These are phyloP conservation scores for Asterochloris sp. DNA, from an alignment of 139 green algal genomes.

Conservation along the genomic window DNA sequence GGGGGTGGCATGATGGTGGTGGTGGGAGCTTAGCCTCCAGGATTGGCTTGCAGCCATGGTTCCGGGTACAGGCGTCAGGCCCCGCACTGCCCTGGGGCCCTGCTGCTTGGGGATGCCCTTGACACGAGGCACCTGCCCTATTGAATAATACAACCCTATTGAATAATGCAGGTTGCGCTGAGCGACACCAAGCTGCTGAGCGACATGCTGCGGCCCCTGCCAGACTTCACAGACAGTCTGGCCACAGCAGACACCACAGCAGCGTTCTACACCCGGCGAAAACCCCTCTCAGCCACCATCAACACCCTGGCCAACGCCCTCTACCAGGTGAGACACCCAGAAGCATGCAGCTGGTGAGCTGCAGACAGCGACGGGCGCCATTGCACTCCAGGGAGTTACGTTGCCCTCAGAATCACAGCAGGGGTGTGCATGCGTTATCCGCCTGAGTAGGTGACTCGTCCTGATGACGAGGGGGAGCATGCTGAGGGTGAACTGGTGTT, in stretches of 20 bases:
- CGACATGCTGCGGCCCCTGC: slow-evolving; percentile 75
- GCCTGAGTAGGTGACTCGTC: too few relatives aligned
- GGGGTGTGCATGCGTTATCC: too few relatives aligned
- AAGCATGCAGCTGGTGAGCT: neutral
- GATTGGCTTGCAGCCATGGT: too few relatives aligned
- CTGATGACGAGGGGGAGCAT: too few relatives aligned
- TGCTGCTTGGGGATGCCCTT: neutral
- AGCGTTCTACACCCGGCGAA: slow-evolving; percentile 83
- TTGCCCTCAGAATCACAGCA: too few relatives aligned
- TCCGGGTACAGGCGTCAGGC: too few relatives aligned
- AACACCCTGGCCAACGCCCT: slow-evolving; percentile 98
- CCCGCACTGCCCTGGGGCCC: too few relatives aligned
- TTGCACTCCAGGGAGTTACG: too few relatives aligned
- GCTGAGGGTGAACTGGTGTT: too few relatives aligned
- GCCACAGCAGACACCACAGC: slow-evolving; percentile 61
- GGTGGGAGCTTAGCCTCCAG: neutral
- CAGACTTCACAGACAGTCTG: slow-evolving; percentile 66
- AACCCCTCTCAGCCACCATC: slow-evolving; percentile 93
- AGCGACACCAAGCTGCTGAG: slow-evolving; percentile 81
- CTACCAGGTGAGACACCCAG: slow-evolving; percentile 72
- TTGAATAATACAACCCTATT: neutral
- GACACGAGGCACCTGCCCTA: neutral
- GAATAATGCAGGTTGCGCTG: slow-evolving; percentile 70
- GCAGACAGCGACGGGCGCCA: neutral
- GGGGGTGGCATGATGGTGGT: slow-evolving; percentile 62